phyloP scores from a whole-genome alignment of 2,329 filamentous ascomycete genomes.

The Chrysosporium queenslandicum region DNA sequence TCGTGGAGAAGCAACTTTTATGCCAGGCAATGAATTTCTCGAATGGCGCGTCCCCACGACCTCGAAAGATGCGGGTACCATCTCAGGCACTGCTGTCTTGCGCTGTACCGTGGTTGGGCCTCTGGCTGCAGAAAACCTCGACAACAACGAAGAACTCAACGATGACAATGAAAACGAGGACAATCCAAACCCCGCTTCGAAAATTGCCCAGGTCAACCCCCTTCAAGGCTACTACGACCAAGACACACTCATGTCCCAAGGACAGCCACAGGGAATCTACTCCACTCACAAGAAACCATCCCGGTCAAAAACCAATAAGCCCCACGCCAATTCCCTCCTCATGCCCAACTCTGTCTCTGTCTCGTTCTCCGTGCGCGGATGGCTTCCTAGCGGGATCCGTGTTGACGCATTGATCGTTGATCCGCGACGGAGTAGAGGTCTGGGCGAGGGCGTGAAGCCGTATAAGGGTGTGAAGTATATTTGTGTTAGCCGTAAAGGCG shows the following conservation, averaged over 20 bases:
- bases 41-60: conserved; percentile 69
- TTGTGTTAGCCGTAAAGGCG: conserved; percentile 54
- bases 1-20: conserved; percentile 74
- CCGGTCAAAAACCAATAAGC: neutral
- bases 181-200: neutral
- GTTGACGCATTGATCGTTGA: conserved; percentile 55
- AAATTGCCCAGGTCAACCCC: conserved; percentile 25
- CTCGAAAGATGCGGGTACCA: conserved; percentile 57
- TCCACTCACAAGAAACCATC: neutral
- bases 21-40: conserved; percentile 57
- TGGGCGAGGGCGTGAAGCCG: conserved; percentile 81
- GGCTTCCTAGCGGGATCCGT: conserved; percentile 54
- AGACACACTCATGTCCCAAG: conserved; percentile 22
- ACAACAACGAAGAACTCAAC: no score
- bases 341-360: conserved; percentile 72
- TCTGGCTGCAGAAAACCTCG: conserved; percentile 38
- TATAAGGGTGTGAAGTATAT: conserved; percentile 98
- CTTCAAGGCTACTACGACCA: conserved; percentile 40
- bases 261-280: conserved; percentile 19
- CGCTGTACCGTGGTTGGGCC: conserved; percentile 70
- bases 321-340: conserved; percentile 51
- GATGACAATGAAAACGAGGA: conserved; percentile 26
- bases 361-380: conserved; percentile 53
- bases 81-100: conserved; percentile 60
- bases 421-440: conserved; percentile 68